These are phyloP conservation scores for Fraxinus angustifolia DNA, from an alignment of 305 asterid species.

Conservation along the genomic window DNA sequence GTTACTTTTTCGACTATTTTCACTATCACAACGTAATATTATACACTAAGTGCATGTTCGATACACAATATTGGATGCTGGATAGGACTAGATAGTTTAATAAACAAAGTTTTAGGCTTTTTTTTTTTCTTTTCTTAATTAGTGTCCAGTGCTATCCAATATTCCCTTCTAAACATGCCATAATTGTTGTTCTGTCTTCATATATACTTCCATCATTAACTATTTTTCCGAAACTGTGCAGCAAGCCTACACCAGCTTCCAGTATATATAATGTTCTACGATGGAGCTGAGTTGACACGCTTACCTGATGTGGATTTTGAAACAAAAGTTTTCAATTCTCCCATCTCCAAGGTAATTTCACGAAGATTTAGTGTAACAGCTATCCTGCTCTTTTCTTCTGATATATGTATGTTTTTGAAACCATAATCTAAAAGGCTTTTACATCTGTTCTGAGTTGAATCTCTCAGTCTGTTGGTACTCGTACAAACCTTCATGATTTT, in stretches of 20 bases:
- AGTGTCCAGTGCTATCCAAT: not conserved
- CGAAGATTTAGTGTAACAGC: not conserved
- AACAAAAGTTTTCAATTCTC: constrained; percentile 49
- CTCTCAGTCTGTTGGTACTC: constrained; percentile 9
- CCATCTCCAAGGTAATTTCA: constrained; percentile 62
- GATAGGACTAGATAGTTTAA: not conserved
- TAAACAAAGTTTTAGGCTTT: not conserved
- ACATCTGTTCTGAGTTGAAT: not conserved
- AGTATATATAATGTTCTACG: constrained; percentile 56
- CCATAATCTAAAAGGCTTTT: not conserved
- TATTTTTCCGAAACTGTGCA: constrained; percentile 31
- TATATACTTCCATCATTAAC: not conserved
- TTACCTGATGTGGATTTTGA: constrained; percentile 58
- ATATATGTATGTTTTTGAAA: constrained; percentile 5
- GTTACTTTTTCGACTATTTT: constrained; percentile 7
- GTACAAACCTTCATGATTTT: not conserved
- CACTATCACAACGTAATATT: not conserved
- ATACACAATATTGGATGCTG: not conserved
- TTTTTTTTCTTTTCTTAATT: not conserved
- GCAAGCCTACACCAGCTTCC: constrained; percentile 79
- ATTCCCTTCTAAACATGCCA: not conserved
- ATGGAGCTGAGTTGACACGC: constrained; percentile 57
- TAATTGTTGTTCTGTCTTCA: not conserved
- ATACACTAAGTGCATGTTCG: not conserved
- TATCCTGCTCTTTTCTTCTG: not conserved